phyloP scores from a whole-genome alignment of 805 yeast species.

The Starmera amethionina region DNA sequence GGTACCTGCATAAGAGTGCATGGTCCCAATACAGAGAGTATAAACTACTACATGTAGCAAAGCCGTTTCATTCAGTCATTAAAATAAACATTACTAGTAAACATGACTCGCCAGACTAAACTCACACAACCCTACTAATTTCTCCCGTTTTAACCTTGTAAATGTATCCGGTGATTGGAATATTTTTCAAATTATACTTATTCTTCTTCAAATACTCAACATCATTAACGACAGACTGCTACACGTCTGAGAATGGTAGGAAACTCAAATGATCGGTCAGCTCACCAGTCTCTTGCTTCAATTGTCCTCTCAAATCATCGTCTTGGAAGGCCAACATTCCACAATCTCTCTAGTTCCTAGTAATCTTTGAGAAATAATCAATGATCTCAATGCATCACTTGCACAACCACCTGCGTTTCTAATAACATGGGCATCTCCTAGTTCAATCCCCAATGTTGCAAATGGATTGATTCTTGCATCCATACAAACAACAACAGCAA shows the following conservation, averaged over 20 bases:
- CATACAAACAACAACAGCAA: slow-evolving; percentile 29
- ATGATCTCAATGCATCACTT: slow-evolving; percentile 27
- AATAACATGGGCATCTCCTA: slow-evolving; percentile 34
- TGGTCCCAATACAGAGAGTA: too few species aligned
- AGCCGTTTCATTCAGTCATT: background rate
- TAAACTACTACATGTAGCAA: too few species aligned
- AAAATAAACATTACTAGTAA: background rate
- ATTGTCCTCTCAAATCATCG: slow-evolving; percentile 18
- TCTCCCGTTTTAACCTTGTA: slow-evolving; percentile 29
- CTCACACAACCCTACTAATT: slow-evolving; percentile 17
- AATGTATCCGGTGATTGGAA: slow-evolving; percentile 28
- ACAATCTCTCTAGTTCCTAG: slow-evolving; percentile 34
- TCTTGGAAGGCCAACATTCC: slow-evolving; percentile 33
- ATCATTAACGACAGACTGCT: slow-evolving; percentile 27
- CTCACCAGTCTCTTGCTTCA: slow-evolving; percentile 22
- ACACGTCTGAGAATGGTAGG: slow-evolving; percentile 26
- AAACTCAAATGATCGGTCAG: slow-evolving; percentile 22
- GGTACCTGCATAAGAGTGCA: too few species aligned
- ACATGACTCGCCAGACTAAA: too few species aligned
- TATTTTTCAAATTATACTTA: slow-evolving; percentile 23
- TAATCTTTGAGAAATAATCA: slow-evolving; percentile 30
- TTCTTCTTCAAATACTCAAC: slow-evolving; percentile 20
- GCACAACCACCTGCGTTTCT: slow-evolving; percentile 36
- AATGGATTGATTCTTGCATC: slow-evolving; percentile 33
- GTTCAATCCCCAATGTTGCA: slow-evolving; percentile 23